Evolutionary conservation across 768 basidiomycete species (phyloP).

Genomic region (Exsudoporus frostii): DNA sequence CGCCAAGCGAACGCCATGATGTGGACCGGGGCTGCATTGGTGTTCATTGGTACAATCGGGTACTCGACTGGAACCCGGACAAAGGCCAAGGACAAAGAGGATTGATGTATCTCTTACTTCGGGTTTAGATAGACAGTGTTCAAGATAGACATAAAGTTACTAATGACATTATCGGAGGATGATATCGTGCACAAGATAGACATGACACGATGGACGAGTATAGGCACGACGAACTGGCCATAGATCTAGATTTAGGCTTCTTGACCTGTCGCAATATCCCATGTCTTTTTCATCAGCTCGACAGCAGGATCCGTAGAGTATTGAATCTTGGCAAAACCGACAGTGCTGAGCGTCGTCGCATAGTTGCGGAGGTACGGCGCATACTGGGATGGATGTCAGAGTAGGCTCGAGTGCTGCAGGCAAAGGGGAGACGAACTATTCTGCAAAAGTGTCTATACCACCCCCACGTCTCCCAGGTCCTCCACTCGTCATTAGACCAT

Average conservation of each 20-base stretch:
- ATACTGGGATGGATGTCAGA: slow-evolving; percentile 45
- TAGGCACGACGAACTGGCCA: background rate
- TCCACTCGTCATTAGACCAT: slow-evolving; percentile 78
- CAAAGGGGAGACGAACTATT: slow-evolving; percentile 46
- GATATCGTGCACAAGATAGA: slow-evolving; percentile 1
- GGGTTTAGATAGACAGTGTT: slow-evolving; percentile 1
- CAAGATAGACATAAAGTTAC: slow-evolving; percentile 21
- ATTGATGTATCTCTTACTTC: slow-evolving; percentile 5
- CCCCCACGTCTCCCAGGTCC: slow-evolving; percentile 83
- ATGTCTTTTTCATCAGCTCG: slow-evolving; percentile 59
- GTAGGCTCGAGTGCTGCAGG: background rate
- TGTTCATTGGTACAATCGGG: slow-evolving; percentile 66
- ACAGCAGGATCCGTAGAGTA: slow-evolving; percentile 54
- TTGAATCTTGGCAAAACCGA: slow-evolving; percentile 67
- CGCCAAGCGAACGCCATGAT: slow-evolving; percentile 43
- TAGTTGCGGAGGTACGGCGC: slow-evolving; percentile 77
- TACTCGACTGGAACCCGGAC: slow-evolving; percentile 45
- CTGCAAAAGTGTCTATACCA: slow-evolving; percentile 92
- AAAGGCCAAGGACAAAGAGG: slow-evolving; percentile 24
- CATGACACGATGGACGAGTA: background rate
- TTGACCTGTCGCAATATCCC: slow-evolving; percentile 69
- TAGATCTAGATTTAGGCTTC: slow-evolving; percentile 29
- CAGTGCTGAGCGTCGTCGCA: slow-evolving; percentile 61
- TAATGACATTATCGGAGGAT: slow-evolving; percentile 1
- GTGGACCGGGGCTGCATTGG: slow-evolving; percentile 67